Base-by-base conservation (phyloP, 2,329 filamentous ascomycete species). In the Pseudogymnoascus sp. region DNA sequence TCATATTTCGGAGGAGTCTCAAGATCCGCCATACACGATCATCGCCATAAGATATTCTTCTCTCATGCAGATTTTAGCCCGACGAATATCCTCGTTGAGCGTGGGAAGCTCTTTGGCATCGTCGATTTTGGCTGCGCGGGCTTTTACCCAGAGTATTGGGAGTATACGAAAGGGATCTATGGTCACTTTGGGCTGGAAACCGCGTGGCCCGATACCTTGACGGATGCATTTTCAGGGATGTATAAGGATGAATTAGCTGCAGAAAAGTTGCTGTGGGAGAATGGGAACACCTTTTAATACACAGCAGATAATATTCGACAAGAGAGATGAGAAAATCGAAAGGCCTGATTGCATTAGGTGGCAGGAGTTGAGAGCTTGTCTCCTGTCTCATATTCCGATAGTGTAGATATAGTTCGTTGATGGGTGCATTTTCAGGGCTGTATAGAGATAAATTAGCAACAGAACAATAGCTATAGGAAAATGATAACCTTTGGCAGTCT, bases 81-180 rank as follows among this genome's bases (percentile, higher is more conserved):
- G 14, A 62, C 39, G 4, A 64, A 62, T 36, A 60, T 64, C 37
- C 60, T 64, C 7, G 31, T 64, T 2, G 39, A 57, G 12, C 12
- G 14, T 12, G 63, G 60, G 26, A 54, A 40, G 11, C 60, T 64
- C 16, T 64, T 60, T 18, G 47, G 60, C 8, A 31, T 64, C 34
- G 42, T 64, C n/a, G 47, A 64, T 45, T 64, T 59, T 21, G 45
- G 34, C 8, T 64, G 60, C 37, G 63, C 60, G 4, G 63, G 60
- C 5, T 64, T 40, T 26, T 64, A 39, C 23, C 60, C 60, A 2
- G 60, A 62, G 45, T 64, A 62, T 40, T 64, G 45, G 63, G 63
- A 64, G 26, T 64, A 64, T 40, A 62, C 40, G n/a, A 64, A 64
- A 21, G 63, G 29, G 14, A 23, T 64, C 2, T 62, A 29, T 37